Percentiles rank a stretch among this genome's conserved stretches.
phyloP scores from a whole-genome alignment of 805 yeast species.

The Metschnikowia rubicola region DNA sequence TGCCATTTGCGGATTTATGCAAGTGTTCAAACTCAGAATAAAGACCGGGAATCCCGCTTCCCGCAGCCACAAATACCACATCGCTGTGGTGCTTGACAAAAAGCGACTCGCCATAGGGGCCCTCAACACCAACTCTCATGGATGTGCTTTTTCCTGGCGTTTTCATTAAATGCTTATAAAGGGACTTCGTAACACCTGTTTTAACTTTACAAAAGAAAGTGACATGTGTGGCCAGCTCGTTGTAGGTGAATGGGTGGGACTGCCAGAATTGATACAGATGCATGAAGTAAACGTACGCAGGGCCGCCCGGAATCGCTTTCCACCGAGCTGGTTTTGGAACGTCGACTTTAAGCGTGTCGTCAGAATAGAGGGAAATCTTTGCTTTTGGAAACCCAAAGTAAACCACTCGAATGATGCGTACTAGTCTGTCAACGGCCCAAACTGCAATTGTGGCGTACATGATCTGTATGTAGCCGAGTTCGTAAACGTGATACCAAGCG shows the following conservation, averaged over 20 bases:
- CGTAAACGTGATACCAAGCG: slow-evolving; percentile 17
- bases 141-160: slow-evolving; percentile 28
- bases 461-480: slow-evolving; percentile 27
- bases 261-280: slow-evolving; percentile 56
- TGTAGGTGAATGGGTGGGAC: slow-evolving; percentile 57
- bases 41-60: slow-evolving; percentile 60
- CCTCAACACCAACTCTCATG: slow-evolving; percentile 50
- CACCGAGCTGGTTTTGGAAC: slow-evolving; percentile 47
- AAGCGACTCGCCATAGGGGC: slow-evolving; percentile 53
- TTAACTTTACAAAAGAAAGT: slow-evolving; percentile 47
- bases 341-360: slow-evolving; percentile 46
- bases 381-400: slow-evolving; percentile 38
- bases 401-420: slow-evolving; percentile 30
- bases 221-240: slow-evolving; percentile 19
- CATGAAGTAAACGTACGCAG: slow-evolving; percentile 55
- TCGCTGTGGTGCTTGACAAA: slow-evolving; percentile 47
- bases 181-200: slow-evolving; percentile 49
- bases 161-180: slow-evolving; percentile 29
- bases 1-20: slow-evolving; percentile 1
- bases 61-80: slow-evolving; percentile 56
- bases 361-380: slow-evolving; percentile 30
- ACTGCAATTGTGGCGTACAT: slow-evolving; percentile 53
- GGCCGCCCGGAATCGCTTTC: slow-evolving; percentile 54
- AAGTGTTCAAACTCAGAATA: slow-evolving; percentile 39
- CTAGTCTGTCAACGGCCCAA: slow-evolving; percentile 51